Conservation (phyloP, 805 yeast species). For the Cyberlindnera subsufficiens region DNA sequence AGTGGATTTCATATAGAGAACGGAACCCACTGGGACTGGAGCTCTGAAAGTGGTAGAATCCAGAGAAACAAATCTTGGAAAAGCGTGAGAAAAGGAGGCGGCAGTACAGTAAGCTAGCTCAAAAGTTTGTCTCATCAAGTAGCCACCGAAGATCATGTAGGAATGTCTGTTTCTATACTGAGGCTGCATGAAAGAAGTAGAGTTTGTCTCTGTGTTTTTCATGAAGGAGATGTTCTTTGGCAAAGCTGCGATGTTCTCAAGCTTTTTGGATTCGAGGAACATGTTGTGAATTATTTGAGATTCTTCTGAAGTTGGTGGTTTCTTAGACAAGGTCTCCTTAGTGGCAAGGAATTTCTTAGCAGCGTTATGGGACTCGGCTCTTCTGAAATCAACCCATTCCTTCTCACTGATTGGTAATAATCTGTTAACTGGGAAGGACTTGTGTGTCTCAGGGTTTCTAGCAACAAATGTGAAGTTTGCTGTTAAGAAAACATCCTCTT, state of each 20-base stretch:
- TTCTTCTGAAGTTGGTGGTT: constrained; percentile 76
- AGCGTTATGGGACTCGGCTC: constrained; percentile 87
- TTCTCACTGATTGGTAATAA: constrained; percentile 67
- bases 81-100: constrained; percentile 78
- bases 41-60: constrained; percentile 89
- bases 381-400: constrained; percentile 78
- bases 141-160: constrained; percentile 94
- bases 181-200: constrained; percentile 91
- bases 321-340: constrained; percentile 48
- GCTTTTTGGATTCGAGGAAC: constrained; percentile 51
- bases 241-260: constrained; percentile 27
- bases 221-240: constrained; percentile 56
- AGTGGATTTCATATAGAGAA: constrained; percentile 72
- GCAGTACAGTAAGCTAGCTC: constrained; percentile 92
- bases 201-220: constrained; percentile 64
- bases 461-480: constrained; percentile 96
- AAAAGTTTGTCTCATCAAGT: constrained; percentile 84
- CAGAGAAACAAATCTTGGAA: constrained; percentile 83
- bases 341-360: constrained; percentile 77
- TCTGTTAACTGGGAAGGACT: constrained; percentile 79
- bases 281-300: constrained; percentile 68
- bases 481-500: constrained; percentile 68
- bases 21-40: constrained; percentile 95
- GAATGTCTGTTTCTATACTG: constrained; percentile 94
- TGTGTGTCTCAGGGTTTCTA: constrained; percentile 88